Evolutionary conservation across 148 eudicot genomes (phyloP).

Genomic region (Rhododendron henanense): DNA sequence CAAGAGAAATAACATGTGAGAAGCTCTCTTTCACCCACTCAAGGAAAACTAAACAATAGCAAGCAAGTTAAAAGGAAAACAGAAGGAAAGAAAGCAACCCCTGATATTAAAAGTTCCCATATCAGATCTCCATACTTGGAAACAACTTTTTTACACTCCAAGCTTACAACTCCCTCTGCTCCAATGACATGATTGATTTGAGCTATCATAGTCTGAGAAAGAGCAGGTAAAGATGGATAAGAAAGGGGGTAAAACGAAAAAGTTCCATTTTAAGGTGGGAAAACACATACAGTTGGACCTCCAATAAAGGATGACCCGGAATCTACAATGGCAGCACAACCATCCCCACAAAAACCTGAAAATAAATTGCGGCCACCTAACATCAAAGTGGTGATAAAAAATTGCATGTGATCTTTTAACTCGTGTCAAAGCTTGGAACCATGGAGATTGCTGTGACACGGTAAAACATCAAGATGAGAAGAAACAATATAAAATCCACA

Average conservation of each 20-base stretch:
- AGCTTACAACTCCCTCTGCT: constrained; percentile 56
- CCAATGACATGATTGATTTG: constrained; percentile 60
- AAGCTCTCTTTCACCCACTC: neutral
- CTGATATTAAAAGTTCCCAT: constrained; percentile 48
- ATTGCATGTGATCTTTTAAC: neutral
- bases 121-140: constrained; percentile 36
- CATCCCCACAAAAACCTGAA: neutral
- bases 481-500: neutral
- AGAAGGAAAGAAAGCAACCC: constrained; percentile 26
- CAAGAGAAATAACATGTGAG: neutral
- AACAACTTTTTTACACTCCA: constrained; percentile 51
- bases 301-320: constrained; percentile 7
- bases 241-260: neutral
- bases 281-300: constrained; percentile 1
- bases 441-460: neutral
- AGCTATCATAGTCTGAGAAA: constrained; percentile 35
- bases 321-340: constrained; percentile 2
- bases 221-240: neutral
- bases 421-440: neutral
- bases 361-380: neutral
- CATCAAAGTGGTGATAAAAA: neutral
- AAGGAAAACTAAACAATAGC: neutral
- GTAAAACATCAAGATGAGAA: neutral
- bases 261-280: neutral
- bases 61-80: neutral